Conservation (phyloP, 1,139 yeast genomes). For the Meyerozyma carpophila region DNA sequence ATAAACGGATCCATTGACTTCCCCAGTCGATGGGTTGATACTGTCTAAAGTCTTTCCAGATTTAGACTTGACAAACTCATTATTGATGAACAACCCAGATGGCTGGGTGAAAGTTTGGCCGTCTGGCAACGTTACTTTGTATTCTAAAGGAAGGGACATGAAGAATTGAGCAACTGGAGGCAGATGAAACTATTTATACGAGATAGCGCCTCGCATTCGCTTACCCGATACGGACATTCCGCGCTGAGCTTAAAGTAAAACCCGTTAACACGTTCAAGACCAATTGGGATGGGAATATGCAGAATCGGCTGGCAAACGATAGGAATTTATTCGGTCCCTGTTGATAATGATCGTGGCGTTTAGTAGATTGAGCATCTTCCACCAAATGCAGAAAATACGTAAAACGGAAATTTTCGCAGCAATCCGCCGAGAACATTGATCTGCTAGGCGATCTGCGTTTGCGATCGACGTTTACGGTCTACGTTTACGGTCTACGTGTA, state of each 20-base stretch:
- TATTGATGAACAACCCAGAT: conserved; percentile 76
- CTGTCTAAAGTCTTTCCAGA: conserved; percentile 60
- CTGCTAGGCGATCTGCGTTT: too few relatives aligned
- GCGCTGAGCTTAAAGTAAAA: not conserved
- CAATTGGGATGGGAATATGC: too few relatives aligned
- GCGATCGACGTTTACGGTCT: too few relatives aligned
- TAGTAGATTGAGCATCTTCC: too few relatives aligned
- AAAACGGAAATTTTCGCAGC: too few relatives aligned
- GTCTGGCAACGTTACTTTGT: conserved; percentile 49
- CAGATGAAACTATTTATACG: not conserved
- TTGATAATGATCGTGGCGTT: too few relatives aligned
- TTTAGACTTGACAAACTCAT: conserved; percentile 63
- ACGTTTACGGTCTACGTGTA: too few relatives aligned
- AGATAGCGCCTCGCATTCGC: not conserved
- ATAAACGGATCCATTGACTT: conserved; percentile 58
- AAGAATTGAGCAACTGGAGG: not conserved
- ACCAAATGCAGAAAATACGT: too few relatives aligned
- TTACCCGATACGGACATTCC: not conserved
- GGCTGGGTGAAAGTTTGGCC: conserved; percentile 61
- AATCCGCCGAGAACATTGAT: too few relatives aligned
- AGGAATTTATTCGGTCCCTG: too few relatives aligned
- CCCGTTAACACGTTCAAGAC: too few relatives aligned
- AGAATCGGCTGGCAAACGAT: too few relatives aligned
- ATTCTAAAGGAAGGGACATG: conserved; percentile 34
- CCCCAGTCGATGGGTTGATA: conserved; percentile 64